Percentiles rank a stretch among this genome's conserved stretches.
Conservation (phyloP, 2,329 filamentous ascomycete species). For the Penicillium rolfsii region DNA sequence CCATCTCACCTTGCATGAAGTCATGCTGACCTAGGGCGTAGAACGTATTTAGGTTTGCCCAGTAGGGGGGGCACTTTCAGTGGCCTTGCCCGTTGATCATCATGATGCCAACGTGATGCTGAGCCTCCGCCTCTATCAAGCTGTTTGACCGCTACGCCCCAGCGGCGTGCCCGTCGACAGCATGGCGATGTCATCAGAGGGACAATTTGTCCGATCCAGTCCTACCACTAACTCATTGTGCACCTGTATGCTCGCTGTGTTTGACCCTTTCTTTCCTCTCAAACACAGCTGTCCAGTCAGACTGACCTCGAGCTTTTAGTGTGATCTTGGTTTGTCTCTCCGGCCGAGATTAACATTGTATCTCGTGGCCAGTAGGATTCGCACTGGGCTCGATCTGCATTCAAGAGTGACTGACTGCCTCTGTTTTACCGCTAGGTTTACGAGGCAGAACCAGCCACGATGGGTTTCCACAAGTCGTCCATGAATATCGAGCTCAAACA, state of each 20-base stretch:
- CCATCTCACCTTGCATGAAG: slow-evolving; percentile 19
- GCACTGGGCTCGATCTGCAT: too few relatives aligned
- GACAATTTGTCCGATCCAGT: background rate
- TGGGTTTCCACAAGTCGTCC: slow-evolving; percentile 30
- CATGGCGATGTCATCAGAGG: slow-evolving; percentile 17
- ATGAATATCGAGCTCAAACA: slow-evolving; percentile 25
- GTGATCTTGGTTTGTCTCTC: background rate
- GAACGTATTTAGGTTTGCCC: background rate
- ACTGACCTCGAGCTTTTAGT: background rate
- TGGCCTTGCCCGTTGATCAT: background rate
- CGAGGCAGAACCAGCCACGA: slow-evolving; percentile 5
- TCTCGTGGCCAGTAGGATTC: background rate
- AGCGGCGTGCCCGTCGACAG: slow-evolving; percentile 7
- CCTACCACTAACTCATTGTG: background rate
- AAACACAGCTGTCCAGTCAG: background rate
- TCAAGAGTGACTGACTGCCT: background rate
- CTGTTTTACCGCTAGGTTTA: background rate
- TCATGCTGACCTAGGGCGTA: slow-evolving; percentile 22
- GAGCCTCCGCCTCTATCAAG: slow-evolving; percentile 15
- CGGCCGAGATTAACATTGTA: background rate
- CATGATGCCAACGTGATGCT: slow-evolving; percentile 28
- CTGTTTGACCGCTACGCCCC: background rate
- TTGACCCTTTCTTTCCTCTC: background rate
- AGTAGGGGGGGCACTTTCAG: background rate
- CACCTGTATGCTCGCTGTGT: slow-evolving; percentile 1